These are phyloP conservation scores for Wickerhamomyces silvicola DNA, from an alignment of 805 yeast species.

Conservation along the genomic window DNA sequence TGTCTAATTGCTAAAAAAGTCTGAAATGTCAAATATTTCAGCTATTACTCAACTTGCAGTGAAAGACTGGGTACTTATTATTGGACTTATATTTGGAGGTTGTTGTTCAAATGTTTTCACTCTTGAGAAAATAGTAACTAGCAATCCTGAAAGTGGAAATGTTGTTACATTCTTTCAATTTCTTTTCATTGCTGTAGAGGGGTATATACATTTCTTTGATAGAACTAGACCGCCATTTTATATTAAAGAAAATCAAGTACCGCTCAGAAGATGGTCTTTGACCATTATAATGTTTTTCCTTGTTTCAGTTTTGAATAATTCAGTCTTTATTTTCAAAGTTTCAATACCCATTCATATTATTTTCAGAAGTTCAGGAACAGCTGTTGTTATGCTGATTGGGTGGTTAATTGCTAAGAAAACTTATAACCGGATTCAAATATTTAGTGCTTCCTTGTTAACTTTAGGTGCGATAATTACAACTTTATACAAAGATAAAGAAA, in stretches of 20 bases:
- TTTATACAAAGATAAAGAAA: slow-evolving; percentile 24
- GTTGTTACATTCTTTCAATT: slow-evolving; percentile 57
- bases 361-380: slow-evolving; percentile 57
- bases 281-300: slow-evolving; percentile 45
- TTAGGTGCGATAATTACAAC: slow-evolving; percentile 46
- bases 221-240: slow-evolving; percentile 24
- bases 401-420: slow-evolving; percentile 35
- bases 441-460: slow-evolving; percentile 45
- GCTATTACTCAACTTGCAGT: slow-evolving; percentile 14
- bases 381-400: slow-evolving; percentile 55
- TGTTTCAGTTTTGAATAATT: slow-evolving; percentile 49
- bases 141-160: slow-evolving; percentile 35
- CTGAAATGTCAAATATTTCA: background rate
- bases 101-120: slow-evolving; percentile 68
- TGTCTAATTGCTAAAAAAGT: too few relatives aligned
- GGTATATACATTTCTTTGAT: slow-evolving; percentile 32
- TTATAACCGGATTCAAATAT: slow-evolving; percentile 40
- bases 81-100: slow-evolving; percentile 52
- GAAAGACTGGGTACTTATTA: slow-evolving; percentile 18
- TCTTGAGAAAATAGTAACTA: slow-evolving; percentile 45
- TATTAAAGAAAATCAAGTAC: slow-evolving; percentile 31
- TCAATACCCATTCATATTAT: slow-evolving; percentile 65
- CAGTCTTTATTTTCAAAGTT: slow-evolving; percentile 48
- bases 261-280: slow-evolving; percentile 36
- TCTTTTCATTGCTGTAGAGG: slow-evolving; percentile 40